These are phyloP conservation scores for Fraxinus sp. DNA, from an alignment of 305 asterid species.

Conservation along the genomic window DNA sequence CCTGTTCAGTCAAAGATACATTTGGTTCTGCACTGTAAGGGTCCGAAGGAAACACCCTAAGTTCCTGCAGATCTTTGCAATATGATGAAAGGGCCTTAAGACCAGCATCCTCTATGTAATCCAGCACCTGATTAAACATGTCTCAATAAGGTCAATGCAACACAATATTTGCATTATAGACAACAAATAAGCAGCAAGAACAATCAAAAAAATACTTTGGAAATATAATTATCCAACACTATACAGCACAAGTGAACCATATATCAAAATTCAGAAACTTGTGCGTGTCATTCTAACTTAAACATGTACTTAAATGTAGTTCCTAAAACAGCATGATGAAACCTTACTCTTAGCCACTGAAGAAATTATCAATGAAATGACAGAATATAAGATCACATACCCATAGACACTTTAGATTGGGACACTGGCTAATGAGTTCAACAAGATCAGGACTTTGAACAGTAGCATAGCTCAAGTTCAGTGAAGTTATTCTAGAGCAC, in stretches of 20 bases:
- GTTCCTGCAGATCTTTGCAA: constrained; percentile 82
- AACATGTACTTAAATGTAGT: neutral
- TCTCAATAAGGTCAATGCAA: neutral
- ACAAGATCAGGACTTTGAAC: constrained; percentile 68
- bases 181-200: neutral
- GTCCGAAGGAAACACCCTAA: constrained; percentile 92
- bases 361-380: neutral
- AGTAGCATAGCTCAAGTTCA: constrained; percentile 81
- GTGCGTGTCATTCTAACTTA: neutral
- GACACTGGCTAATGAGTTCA: constrained; percentile 74
- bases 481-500: constrained; percentile 67
- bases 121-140: constrained; percentile 38
- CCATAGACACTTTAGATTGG: constrained; percentile 73
- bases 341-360: neutral
- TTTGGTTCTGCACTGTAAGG: constrained; percentile 77
- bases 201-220: neutral
- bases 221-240: neutral
- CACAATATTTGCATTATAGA: neutral
- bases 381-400: constrained; percentile 43
- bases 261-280: neutral
- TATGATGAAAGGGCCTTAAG: constrained; percentile 65
- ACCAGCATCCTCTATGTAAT: constrained; percentile 86
- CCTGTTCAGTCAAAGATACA: constrained; percentile 77
- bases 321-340: neutral
- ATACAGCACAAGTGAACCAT: neutral